Conservation (phyloP, 495 filamentous ascomycete species). For the Achaetomiella virescens region DNA sequence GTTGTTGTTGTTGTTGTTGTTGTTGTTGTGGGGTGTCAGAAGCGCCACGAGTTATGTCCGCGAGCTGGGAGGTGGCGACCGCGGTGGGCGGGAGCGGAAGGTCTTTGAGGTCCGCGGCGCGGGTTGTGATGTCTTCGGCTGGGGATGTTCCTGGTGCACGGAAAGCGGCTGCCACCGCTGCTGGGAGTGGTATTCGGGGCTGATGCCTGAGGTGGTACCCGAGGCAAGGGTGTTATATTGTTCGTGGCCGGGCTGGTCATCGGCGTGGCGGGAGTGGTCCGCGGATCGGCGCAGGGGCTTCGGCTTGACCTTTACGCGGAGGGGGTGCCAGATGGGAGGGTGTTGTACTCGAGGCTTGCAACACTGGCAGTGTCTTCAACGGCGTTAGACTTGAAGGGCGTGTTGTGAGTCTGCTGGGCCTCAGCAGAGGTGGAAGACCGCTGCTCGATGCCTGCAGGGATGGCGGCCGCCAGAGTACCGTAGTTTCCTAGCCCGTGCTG, state of each 20-base stretch:
- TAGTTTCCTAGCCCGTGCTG: slow-evolving; percentile 18
- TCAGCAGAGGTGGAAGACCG: neutral
- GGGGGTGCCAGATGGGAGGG: slow-evolving; percentile 20
- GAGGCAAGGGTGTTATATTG: slow-evolving; percentile 29
- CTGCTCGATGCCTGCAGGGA: slow-evolving; percentile 27
- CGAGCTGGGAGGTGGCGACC: neutral
- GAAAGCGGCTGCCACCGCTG: neutral
- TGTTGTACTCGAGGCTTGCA: slow-evolving; percentile 13
- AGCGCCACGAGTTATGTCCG: too few species aligned
- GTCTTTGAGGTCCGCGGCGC: slow-evolving; percentile 1
- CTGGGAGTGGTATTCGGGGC: slow-evolving; percentile 6
- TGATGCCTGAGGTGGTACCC: slow-evolving; percentile 27
- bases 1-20: neutral
- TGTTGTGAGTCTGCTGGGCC: neutral
- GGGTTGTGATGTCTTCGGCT: neutral
- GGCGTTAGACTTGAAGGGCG: neutral
- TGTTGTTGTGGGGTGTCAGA: neutral
- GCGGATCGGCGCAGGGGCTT: neutral
- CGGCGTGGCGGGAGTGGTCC: neutral
- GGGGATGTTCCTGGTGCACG: neutral
- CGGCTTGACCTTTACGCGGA: slow-evolving; percentile 21
- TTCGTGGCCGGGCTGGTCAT: slow-evolving; percentile 18
- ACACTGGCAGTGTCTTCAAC: neutral
- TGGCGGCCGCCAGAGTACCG: slow-evolving; percentile 26
- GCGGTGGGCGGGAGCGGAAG: neutral